Evolutionary conservation across 2,329 filamentous ascomycete genomes (phyloP), one percentile per base, ranked within the genome.

Genomic region (Neocatenulostroma microsporum): DNA sequence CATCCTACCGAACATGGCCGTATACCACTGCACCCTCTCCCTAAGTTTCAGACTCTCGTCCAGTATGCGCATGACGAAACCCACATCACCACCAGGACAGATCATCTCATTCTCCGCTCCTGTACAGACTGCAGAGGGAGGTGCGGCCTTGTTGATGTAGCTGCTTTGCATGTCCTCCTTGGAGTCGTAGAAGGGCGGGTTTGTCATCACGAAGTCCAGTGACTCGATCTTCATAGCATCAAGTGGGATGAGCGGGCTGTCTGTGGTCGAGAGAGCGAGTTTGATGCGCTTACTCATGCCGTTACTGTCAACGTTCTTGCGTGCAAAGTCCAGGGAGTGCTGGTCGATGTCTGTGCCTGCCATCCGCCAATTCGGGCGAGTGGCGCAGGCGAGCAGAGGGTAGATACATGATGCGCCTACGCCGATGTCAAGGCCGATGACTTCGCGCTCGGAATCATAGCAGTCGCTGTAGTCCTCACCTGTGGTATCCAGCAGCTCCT

Each of bases 381-480:
- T 74, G 0, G 69, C 61, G 49, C 82, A 84, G 14, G 80, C 85
- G 1, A 98, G 70, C 2, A 96, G 72, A 2, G 88, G 82, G 55
- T 96, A 98, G 50, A 98, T 94, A 50, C 82, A 82, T 49, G 85
- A 93, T 12, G 89, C 84, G 2, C 91, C 91, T 1, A 87, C 93
- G 26, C 91, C 91, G 44, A 74, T 77, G 21, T 55, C 46, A 15
- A 40, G 30, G 0, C 89, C 88, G 0, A 72, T 57, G 2, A 86
- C 67, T 27, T 69, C 62, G n/a, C 73, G 64, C 2, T 71, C 62
- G 0, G 64, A 57, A 36, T 77, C 67, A 47, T 76, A 45, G 11
- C 26, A 34, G 21, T 53, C 44, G 13, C 54, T 49, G 42, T 60
- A 80, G 0, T 65, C 66, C 30, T 70, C 64, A 6, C 65, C 64